Conservation (phyloP, 768 basidiomycete species). For the Chalciporus piperatus region DNA sequence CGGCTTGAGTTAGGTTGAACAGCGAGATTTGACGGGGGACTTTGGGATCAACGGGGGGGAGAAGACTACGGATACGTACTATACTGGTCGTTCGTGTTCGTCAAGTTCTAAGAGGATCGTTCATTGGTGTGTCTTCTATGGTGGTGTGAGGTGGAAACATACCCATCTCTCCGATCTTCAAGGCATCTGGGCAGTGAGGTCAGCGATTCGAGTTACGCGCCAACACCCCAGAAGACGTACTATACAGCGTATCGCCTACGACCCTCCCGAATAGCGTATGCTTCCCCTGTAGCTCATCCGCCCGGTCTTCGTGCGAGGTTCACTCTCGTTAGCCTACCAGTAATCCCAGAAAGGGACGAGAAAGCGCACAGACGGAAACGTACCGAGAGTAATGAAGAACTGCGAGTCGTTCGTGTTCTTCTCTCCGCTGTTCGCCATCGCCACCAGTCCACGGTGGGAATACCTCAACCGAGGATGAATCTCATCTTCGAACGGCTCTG, state of each 20-base stretch:
- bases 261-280: slow-evolving; percentile 93
- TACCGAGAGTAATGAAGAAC: slow-evolving; percentile 92
- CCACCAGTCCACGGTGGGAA: slow-evolving; percentile 86
- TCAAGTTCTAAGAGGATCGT: slow-evolving; percentile 54
- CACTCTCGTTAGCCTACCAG: not conserved
- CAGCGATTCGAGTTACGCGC: not conserved
- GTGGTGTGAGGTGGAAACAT: slow-evolving; percentile 20
- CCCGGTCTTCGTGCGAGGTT: slow-evolving; percentile 54
- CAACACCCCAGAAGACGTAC: slow-evolving; percentile 41
- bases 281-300: slow-evolving; percentile 91
- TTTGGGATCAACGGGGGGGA: not conserved
- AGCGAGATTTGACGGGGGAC: not conserved
- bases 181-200: slow-evolving; percentile 55
- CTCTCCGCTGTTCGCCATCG: slow-evolving; percentile 87
- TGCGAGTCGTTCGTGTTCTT: slow-evolving; percentile 93
- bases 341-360: not conserved
- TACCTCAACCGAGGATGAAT: slow-evolving; percentile 90
- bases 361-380: slow-evolving; percentile 1
- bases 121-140: not conserved
- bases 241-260: slow-evolving; percentile 86
- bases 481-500: slow-evolving; percentile 93
- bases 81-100: slow-evolving; percentile 71
- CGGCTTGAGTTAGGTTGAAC: slow-evolving; percentile 1
- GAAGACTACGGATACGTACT: slow-evolving; percentile 46
- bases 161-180: slow-evolving; percentile 93